Evolutionary conservation across 768 basidiomycete genomes (phyloP).

Genomic region (Russula griseocarnosa): DNA sequence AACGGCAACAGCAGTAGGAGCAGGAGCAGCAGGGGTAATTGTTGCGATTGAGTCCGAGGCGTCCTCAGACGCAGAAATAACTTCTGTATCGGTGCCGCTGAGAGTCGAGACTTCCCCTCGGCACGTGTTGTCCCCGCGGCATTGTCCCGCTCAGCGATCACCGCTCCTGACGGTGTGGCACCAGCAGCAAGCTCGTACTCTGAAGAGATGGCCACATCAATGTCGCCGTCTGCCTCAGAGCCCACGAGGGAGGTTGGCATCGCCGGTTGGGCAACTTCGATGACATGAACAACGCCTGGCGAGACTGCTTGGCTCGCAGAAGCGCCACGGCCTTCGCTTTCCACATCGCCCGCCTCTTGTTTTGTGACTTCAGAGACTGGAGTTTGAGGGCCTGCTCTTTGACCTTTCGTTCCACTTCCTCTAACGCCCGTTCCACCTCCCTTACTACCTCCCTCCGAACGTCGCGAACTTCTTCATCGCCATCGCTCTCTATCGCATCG

Average conservation of each 20-base stretch:
- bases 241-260: background rate
- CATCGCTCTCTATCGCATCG: constrained; percentile 65
- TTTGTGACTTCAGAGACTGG: background rate
- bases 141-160: background rate
- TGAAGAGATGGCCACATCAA: constrained; percentile 3
- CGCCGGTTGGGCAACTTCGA: background rate
- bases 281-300: background rate
- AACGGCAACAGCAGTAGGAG: background rate
- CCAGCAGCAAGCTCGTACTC: background rate
- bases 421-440: constrained; percentile 57
- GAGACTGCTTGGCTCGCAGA: background rate
- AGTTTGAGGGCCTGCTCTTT: background rate
- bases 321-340: background rate
- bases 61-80: background rate
- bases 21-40: background rate
- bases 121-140: no score
- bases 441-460: constrained; percentile 52
- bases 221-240: background rate
- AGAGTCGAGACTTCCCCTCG: background rate
- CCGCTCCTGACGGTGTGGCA: background rate
- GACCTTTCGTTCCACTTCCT: constrained; percentile 41
- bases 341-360: background rate
- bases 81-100: background rate
- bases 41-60: constrained; percentile 8
- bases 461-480: constrained; percentile 50